These are phyloP conservation scores for Nicotiana rustica DNA, from an alignment of 305 asterid species.

Conservation along the genomic window DNA sequence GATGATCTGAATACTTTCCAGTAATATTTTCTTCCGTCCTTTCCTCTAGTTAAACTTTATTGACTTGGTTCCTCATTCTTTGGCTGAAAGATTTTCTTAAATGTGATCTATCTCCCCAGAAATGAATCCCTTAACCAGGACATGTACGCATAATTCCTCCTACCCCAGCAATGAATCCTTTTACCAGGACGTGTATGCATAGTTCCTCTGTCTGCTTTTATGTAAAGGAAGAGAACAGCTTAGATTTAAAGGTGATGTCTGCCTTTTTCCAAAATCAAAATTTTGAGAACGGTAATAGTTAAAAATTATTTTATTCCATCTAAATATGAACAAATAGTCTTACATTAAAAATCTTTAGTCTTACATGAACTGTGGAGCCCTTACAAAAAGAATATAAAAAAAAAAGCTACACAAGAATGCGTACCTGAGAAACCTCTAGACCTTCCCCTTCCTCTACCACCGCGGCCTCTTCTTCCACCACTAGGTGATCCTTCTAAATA, in stretches of 20 bases:
- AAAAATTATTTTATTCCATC: background rate
- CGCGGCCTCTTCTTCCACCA: constrained; percentile 76
- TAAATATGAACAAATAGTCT: constrained; percentile 12
- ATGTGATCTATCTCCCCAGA: too few species aligned
- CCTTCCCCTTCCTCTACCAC: constrained; percentile 88
- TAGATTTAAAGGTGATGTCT: background rate
- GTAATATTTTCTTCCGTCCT: background rate
- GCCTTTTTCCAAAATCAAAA: background rate
- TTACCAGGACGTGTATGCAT: background rate
- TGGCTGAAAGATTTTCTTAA: background rate
- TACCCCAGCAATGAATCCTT: background rate
- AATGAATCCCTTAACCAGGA: background rate
- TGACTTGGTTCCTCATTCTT: background rate
- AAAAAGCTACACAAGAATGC: background rate
- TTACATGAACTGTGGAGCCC: background rate
- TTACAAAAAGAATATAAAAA: background rate
- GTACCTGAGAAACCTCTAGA: constrained; percentile 66
- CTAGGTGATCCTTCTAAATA: constrained; percentile 72
- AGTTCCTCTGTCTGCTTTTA: constrained; percentile 1
- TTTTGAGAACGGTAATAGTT: background rate
- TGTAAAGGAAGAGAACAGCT: background rate
- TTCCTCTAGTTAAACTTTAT: background rate
- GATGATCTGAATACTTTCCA: background rate
- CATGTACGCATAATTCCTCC: background rate
- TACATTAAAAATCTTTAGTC: background rate